Evolutionary conservation across 257 asterid genomes (phyloP).

Genomic region (Apocynum venetum): DNA sequence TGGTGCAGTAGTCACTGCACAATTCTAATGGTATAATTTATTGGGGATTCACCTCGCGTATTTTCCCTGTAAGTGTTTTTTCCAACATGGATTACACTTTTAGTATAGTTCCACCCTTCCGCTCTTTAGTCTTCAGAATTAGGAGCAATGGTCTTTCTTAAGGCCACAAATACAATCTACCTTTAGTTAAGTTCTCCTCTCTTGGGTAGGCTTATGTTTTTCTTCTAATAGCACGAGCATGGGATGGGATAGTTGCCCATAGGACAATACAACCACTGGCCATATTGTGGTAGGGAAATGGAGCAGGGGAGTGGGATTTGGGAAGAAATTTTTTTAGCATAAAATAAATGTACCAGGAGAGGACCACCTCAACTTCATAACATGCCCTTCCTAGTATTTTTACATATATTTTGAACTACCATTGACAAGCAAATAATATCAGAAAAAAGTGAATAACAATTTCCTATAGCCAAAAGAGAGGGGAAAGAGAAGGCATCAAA

Average conservation of each 20-base stretch:
- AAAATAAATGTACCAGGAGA: not conserved
- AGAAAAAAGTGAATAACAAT: not conserved
- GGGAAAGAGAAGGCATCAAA: not conserved
- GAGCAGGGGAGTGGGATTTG: not conserved
- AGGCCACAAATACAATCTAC: too few species aligned
- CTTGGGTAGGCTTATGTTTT: too few species aligned
- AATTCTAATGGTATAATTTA: not conserved
- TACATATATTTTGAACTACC: not conserved
- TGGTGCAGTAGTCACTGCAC: not conserved
- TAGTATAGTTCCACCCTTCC: not conserved
- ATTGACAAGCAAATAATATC: not conserved
- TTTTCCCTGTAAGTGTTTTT: not conserved
- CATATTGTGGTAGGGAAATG: not conserved
- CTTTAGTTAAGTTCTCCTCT: too few species aligned
- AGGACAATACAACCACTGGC: not conserved
- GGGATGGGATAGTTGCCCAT: too few species aligned
- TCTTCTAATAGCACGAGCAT: too few species aligned
- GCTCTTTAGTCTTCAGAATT: not conserved
- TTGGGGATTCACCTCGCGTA: not conserved
- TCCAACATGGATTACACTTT: not conserved
- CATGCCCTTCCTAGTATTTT: not conserved
- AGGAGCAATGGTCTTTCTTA: not conserved
- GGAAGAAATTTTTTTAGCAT: not conserved
- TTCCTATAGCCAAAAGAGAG: not conserved
- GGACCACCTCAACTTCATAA: not conserved